Evolutionary conservation across 78 protist species (phyloP).

Genomic region (Dictyostelium intermedium): DNA sequence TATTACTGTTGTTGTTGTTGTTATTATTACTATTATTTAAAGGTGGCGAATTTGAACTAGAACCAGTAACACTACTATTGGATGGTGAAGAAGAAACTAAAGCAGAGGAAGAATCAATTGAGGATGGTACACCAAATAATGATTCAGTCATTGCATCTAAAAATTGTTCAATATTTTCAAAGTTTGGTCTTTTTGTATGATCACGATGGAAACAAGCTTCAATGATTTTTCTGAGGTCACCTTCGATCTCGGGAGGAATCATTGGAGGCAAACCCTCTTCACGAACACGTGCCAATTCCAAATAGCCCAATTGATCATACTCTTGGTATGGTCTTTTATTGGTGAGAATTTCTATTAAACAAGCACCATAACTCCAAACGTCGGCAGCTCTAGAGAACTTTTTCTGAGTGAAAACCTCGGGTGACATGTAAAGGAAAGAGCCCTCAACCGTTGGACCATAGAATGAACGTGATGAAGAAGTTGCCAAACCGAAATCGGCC

Average conservation of each 20-base stretch:
- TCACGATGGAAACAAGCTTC: constrained; percentile 58
- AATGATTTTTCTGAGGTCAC: constrained; percentile 45
- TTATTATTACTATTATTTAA: background rate
- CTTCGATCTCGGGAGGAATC: constrained; percentile 55
- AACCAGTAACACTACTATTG: background rate
- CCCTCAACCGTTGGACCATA: constrained; percentile 74
- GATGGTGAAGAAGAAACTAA: background rate
- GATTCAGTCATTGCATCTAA: constrained; percentile 22
- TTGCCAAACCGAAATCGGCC: constrained; percentile 74
- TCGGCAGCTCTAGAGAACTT: constrained; percentile 72
- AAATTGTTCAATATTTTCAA: constrained; percentile 58
- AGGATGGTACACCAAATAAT: background rate
- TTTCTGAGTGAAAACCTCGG: constrained; percentile 69
- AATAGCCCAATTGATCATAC: constrained; percentile 56
- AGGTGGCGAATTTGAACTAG: background rate
- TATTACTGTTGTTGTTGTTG: background rate
- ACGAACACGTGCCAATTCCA: constrained; percentile 64
- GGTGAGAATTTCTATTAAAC: constrained; percentile 60
- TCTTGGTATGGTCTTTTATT: constrained; percentile 72
- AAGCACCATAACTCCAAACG: constrained; percentile 82
- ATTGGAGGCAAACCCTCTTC: constrained; percentile 50
- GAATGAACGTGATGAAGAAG: constrained; percentile 41
- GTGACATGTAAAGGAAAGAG: constrained; percentile 58
- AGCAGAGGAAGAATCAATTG: background rate
- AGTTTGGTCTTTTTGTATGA: constrained; percentile 67